Evolutionary conservation across 176 grass and related monocot species (phyloP).

Genomic region (Carex parvula): DNA sequence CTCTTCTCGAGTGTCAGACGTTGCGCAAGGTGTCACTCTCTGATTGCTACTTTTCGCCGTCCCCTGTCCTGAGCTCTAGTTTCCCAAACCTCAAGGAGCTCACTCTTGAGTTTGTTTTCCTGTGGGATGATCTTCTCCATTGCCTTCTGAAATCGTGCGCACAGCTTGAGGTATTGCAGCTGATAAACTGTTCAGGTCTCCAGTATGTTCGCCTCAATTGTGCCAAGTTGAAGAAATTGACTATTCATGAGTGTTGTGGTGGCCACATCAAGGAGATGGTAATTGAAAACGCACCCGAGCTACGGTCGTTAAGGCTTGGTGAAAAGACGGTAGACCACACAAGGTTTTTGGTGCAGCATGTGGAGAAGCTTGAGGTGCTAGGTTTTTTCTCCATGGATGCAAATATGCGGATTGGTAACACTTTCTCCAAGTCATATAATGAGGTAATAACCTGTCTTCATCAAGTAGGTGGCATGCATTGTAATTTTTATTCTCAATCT

Average conservation of each 20-base stretch:
- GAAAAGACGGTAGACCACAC: neutral
- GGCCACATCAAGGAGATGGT: neutral
- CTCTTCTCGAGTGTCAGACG: slow-evolving; percentile 14
- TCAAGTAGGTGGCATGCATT: neutral
- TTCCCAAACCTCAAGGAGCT: slow-evolving; percentile 20
- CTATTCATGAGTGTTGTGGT: neutral
- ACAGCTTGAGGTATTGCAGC: slow-evolving; percentile 15
- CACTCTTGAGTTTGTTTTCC: slow-evolving; percentile 19
- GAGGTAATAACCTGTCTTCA: slow-evolving; percentile 4
- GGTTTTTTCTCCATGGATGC: slow-evolving; percentile 25
- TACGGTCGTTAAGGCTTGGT: neutral
- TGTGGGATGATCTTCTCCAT: slow-evolving; percentile 26
- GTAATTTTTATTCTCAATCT: neutral
- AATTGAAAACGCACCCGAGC: slow-evolving; percentile 29
- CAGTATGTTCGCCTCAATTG: slow-evolving; percentile 14
- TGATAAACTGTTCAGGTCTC: slow-evolving; percentile 22
- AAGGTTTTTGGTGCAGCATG: slow-evolving; percentile 4
- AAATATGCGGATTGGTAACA: slow-evolving; percentile 8
- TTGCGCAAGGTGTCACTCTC: slow-evolving; percentile 10
- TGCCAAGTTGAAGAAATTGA: slow-evolving; percentile 25
- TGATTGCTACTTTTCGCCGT: neutral
- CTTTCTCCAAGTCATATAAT: slow-evolving; percentile 11
- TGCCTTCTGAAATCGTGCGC: slow-evolving; percentile 19
- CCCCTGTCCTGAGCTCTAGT: slow-evolving; percentile 15
- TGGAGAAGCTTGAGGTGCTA: slow-evolving; percentile 19